phyloP scores from a whole-genome alignment of 2,329 filamentous ascomycete species.

The Claviceps pazoutovae region DNA sequence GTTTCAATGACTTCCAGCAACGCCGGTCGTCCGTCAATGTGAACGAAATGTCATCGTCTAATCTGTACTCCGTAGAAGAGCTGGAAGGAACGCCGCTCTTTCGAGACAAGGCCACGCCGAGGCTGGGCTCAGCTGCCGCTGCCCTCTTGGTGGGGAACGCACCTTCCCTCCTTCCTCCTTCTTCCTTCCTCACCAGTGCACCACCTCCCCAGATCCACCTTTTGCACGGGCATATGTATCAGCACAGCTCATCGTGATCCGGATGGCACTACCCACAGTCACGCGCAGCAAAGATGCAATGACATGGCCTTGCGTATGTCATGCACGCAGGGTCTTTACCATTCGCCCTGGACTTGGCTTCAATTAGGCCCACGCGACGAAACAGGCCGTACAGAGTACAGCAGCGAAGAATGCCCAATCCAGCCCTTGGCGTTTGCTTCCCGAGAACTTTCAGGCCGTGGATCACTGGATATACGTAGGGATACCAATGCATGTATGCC shows the following conservation, averaged over 20 bases:
- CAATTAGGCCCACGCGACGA: neutral
- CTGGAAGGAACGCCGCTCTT: neutral
- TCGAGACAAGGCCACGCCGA: neutral
- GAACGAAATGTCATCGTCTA: neutral
- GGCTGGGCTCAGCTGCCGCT: neutral
- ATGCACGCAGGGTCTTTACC: neutral
- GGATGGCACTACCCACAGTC: constrained; percentile 3
- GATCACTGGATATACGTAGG: neutral
- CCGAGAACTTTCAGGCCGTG: neutral
- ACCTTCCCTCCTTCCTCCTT: neutral
- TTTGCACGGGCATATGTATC: neutral
- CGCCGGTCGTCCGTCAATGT: constrained; percentile 2
- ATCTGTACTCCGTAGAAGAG: neutral
- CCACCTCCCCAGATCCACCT: neutral
- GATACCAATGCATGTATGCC: neutral
- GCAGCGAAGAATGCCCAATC: neutral
- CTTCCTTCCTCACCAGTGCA: neutral
- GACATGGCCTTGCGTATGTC: neutral
- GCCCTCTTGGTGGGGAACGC: neutral
- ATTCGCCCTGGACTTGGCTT: neutral
- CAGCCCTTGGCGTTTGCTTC: neutral
- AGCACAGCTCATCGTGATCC: constrained; percentile 3
- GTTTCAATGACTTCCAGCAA: neutral
- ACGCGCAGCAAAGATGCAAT: neutral
- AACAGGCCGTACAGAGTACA: neutral